phyloP scores from a whole-genome alignment of 169 alveolate species.

The Cryptosporidium ubiquitum region DNA sequence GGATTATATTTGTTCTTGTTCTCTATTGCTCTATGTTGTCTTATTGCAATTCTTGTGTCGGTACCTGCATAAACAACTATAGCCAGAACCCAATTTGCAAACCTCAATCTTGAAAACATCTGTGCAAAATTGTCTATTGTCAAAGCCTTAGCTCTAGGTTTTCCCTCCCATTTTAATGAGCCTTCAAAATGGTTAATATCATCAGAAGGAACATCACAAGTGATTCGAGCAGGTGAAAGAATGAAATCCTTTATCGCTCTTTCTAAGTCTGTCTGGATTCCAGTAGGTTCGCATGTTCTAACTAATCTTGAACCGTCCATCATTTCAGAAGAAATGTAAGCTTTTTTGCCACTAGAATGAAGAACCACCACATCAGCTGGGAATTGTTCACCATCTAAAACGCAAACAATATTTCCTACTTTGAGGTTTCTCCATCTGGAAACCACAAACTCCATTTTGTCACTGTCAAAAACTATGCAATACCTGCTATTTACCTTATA shows the following conservation, averaged over 20 bases:
- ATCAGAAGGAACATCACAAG: constrained; percentile 65
- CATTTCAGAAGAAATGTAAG: constrained; percentile 66
- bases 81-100: constrained; percentile 71
- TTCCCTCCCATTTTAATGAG: constrained; percentile 70
- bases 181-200: constrained; percentile 66
- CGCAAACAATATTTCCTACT: constrained; percentile 65
- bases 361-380: constrained; percentile 72
- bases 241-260: constrained; percentile 57
- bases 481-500: constrained; percentile 37
- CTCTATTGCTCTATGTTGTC: constrained; percentile 8
- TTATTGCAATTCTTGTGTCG: constrained; percentile 50
- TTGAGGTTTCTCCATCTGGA: constrained; percentile 47
- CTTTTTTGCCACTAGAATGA: constrained; percentile 71
- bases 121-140: constrained; percentile 54
- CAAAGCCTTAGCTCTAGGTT: constrained; percentile 58
- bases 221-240: constrained; percentile 25
- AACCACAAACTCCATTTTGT: constrained; percentile 57
- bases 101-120: constrained; percentile 63
- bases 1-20: constrained; percentile 1
- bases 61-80: constrained; percentile 70
- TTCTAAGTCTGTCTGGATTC: constrained; percentile 56
- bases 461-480: constrained; percentile 53
- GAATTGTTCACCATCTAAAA: constrained; percentile 63
- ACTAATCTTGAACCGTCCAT: constrained; percentile 67
- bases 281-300: constrained; percentile 62